Conservation (phyloP, 345 rosid species). For the Murraya koenigii region DNA sequence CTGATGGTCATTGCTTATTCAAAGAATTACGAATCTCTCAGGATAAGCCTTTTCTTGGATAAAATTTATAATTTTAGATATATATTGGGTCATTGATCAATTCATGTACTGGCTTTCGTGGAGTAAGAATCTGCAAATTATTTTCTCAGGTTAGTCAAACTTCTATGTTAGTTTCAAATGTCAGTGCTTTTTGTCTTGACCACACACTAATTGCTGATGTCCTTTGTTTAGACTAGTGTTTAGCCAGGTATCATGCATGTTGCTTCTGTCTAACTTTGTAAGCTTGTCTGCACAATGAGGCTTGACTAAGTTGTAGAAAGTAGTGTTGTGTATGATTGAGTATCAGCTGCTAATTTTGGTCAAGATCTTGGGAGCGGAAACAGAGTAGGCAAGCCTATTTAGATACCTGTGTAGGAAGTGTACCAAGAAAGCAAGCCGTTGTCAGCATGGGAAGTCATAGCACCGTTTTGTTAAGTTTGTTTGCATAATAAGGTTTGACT, state of each 20-base stretch:
- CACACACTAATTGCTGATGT: neutral
- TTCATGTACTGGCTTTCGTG: neutral
- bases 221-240: neutral
- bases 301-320: neutral
- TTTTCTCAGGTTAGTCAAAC: neutral
- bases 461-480: neutral
- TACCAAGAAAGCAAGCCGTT: neutral
- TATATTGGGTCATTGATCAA: neutral
- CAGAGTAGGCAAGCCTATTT: neutral
- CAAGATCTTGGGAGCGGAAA: slow-evolving; percentile 15
- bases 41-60: neutral
- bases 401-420: neutral
- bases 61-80: neutral
- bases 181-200: neutral
- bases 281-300: neutral
- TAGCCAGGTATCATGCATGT: neutral
- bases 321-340: neutral
- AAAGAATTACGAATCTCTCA: neutral
- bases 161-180: neutral
- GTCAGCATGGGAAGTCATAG: neutral
- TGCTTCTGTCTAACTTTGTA: neutral
- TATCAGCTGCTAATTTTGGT: neutral
- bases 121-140: neutral
- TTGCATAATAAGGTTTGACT: neutral
- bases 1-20: neutral